Base-by-base conservation (phyloP, 495 filamentous ascomycete genomes). In the Aspergillus bertholletiae region DNA sequence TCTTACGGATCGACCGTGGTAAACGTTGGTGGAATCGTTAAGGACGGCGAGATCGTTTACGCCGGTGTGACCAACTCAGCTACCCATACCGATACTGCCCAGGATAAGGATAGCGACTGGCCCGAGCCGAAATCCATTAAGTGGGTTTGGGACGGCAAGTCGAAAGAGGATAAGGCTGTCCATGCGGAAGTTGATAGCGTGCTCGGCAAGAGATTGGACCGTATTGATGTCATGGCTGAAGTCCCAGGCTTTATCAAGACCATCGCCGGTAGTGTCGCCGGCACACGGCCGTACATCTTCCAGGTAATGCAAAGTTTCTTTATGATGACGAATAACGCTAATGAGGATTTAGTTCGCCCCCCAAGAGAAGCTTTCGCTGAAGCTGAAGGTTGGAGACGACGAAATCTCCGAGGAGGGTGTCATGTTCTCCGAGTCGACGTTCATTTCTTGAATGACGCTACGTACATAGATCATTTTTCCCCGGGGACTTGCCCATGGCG, bases 261-360 rank as follows among this genome's bases (percentile, higher is more conserved):
- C 46, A 88, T 98, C 68, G 90, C 95, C 11, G 89, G 88, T 35
- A 84, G 80, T 40, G 89, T 92, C 39, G 89, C 85, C 2, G 94
- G 94, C 56, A 93, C 94, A 20, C 90, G 89, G 74, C 95, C 94
- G 8, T 98, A 96, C 67, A 97, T 98, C 65, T 98, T 96, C 75
- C 93, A 96, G 82, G 92, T 93, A 67, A 54, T 54, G 24, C 26
- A n/a, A n/a, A n/a, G 46, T 20, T 45, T 47, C 27, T 34, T 24
- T 26, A 15, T n/a, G 23, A 30, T 12, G 21, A 22, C 11, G 2
- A 35, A n/a, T n/a, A 8, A 49, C 43, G 32, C 58, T 64, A 46
- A 64, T 46, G 32, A 12, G 8, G 8, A 18, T 58, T 12, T 46
- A 93, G 87, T 95, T 83, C 69, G 76, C 76, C 1, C 86, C 88